phyloP scores from a whole-genome alignment of 2,329 filamentous ascomycete species.

The Fusarium nodosum region DNA sequence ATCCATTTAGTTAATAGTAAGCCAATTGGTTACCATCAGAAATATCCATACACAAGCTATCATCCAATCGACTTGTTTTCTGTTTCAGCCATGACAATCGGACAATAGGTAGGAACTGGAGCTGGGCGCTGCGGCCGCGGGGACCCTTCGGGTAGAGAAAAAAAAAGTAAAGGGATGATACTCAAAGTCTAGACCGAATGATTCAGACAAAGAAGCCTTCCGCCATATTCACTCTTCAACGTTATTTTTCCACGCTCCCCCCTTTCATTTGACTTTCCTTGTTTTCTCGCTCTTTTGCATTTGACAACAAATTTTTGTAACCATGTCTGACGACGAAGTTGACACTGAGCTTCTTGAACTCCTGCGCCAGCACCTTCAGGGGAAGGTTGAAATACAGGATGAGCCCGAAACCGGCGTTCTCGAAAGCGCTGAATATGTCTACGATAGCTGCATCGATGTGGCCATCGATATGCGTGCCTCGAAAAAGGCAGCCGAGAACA shows the following conservation, averaged over 20 bases:
- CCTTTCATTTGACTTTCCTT: conserved; percentile 6
- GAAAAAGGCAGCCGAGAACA: conserved; percentile 83
- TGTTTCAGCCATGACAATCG: conserved; percentile 23
- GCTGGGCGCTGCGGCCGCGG: conserved; percentile 17
- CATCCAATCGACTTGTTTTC: conserved; percentile 9
- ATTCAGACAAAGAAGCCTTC: conserved; percentile 37
- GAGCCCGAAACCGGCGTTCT: conserved; percentile 86
- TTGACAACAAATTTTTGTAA: background rate
- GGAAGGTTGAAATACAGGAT: conserved; percentile 66
- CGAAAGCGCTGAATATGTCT: conserved; percentile 85
- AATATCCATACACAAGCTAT: background rate
- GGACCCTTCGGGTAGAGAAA: conserved; percentile 13
- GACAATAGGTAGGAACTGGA: background rate
- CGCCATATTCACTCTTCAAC: conserved; percentile 30
- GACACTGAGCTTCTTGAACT: conserved; percentile 90
- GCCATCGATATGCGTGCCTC: conserved; percentile 86
- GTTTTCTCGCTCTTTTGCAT: background rate
- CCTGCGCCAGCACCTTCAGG: conserved; percentile 82
- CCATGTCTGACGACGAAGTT: conserved; percentile 91
- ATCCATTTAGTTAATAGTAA: background rate
- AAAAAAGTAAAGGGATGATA: conserved; percentile 39
- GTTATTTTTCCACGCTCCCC: conserved; percentile 9
- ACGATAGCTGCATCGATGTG: conserved; percentile 93
- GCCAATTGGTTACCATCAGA: conserved; percentile 11
- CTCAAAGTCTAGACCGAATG: conserved; percentile 37